phyloP scores from a whole-genome alignment of 1,284 basidiomycete species.

The Ceratobasidium sp. region DNA sequence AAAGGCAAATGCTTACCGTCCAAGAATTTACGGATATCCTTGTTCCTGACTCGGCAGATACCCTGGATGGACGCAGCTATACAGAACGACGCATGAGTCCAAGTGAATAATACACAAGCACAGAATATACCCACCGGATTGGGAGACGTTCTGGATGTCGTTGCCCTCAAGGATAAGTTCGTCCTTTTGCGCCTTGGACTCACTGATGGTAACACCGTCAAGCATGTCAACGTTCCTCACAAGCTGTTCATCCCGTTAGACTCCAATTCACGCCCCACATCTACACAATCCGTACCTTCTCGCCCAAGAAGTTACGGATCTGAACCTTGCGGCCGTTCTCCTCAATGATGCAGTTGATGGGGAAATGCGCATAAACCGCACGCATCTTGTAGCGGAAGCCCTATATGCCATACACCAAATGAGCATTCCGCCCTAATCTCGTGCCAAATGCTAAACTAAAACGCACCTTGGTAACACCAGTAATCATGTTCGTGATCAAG shows the following conservation, averaged over 20 bases:
- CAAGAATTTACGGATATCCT: conserved; percentile 90
- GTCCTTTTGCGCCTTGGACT: conserved; percentile 97
- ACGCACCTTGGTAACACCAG: conserved; percentile 90
- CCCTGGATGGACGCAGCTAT: conserved; percentile 95
- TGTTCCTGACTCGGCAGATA: conserved; percentile 93
- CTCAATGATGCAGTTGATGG: conserved; percentile 98
- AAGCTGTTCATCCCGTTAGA: conserved; percentile 61
- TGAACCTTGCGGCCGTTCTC: conserved; percentile 82
- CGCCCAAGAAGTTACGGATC: conserved; percentile 98
- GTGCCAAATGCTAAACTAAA: not conserved
- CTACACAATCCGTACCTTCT: conserved; percentile 67
- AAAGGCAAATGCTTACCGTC: conserved; percentile 53
- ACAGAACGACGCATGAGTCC: not conserved
- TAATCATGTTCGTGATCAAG: conserved; percentile 97
- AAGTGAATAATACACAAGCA: conserved; percentile 3
- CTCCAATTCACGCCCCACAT: not conserved
- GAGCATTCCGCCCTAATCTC: not conserved
- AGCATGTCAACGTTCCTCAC: conserved; percentile 95
- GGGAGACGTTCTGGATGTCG: conserved; percentile 95
- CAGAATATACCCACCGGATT: conserved; percentile 71
- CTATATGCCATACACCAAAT: conserved; percentile 54
- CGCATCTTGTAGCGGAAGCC: conserved; percentile 99
- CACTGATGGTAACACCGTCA: conserved; percentile 84
- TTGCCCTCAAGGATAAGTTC: conserved; percentile 93
- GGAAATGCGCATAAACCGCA: conserved; percentile 99